Percentiles rank a stretch among this genome's conserved stretches.
Evolutionary conservation across 2,329 filamentous ascomycete genomes (phyloP).

Genomic region (Grosmannia serpens): DNA sequence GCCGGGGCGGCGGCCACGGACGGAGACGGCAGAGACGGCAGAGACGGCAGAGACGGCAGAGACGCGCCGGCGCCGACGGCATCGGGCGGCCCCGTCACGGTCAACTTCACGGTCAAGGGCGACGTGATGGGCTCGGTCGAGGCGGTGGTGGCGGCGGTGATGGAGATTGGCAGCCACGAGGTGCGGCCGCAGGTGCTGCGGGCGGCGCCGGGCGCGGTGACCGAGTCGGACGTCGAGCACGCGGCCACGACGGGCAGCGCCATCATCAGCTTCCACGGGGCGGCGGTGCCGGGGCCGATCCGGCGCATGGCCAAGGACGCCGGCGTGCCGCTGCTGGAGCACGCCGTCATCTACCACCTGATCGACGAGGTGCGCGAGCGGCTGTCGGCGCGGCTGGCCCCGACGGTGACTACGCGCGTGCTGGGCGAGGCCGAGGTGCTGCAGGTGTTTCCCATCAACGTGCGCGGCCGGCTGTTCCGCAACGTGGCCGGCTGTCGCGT

Average conservation of each 20-base stretch:
- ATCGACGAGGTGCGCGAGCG: conserved; percentile 59
- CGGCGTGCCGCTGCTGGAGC: conserved; percentile 68
- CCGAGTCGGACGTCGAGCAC: conserved; percentile 81
- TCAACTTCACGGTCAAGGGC: conserved; percentile 82
- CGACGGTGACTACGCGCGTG: conserved; percentile 56
- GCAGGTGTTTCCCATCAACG: conserved; percentile 72
- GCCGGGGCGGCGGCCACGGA: no score
- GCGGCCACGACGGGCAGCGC: conserved; percentile 64
- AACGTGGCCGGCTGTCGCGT: conserved; percentile 83
- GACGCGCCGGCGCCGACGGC: conserved; percentile 5
- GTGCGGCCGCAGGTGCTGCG: conserved; percentile 67
- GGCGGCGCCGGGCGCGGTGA: conserved; percentile 64
- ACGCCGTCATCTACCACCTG: conserved; percentile 77
- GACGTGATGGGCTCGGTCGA: conserved; percentile 93
- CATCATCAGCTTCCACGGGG: conserved; percentile 78
- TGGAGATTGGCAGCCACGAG: conserved; percentile 73
- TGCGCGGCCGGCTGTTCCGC: conserved; percentile 58
- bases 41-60: conserved; percentile 1
- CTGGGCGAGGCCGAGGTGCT: conserved; percentile 79
- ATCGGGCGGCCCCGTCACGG: conserved; percentile 33
- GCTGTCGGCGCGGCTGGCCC: conserved; percentile 59
- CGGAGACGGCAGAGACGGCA: not conserved
- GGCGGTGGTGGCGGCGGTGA: conserved; percentile 68
- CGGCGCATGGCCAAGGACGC: conserved; percentile 55
- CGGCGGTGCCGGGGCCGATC: conserved; percentile 52